Conservation (phyloP, 2,329 filamentous ascomycete genomes). For the Neonectria faginata region DNA sequence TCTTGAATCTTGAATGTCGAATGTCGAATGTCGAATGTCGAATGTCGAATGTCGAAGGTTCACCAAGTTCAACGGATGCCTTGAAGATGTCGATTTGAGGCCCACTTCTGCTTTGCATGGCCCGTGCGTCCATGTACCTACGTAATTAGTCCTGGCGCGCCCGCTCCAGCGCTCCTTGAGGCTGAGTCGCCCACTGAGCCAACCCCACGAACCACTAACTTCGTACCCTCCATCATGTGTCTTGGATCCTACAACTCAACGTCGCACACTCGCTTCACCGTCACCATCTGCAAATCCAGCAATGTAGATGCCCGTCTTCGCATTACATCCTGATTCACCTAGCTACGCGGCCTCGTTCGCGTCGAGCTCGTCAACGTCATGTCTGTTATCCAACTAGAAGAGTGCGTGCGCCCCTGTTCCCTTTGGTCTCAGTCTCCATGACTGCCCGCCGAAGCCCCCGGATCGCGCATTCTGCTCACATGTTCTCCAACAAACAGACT, state of each 20-base stretch:
- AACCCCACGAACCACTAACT: conserved; percentile 27
- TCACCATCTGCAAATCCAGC: conserved; percentile 20
- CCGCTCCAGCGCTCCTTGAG: conserved; percentile 23
- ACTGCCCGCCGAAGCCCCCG: neutral
- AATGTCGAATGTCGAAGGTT: conserved; percentile 20
- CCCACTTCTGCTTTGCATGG: conserved; percentile 34
- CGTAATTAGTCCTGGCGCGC: conserved; percentile 25
- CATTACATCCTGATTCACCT: conserved; percentile 1
- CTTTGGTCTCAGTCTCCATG: neutral
- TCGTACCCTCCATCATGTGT: conserved; percentile 14
- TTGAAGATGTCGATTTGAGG: neutral
- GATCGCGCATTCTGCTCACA: conserved; percentile 35
- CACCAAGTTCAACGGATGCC: neutral
- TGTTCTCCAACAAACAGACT: conserved; percentile 63
- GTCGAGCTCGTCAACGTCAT: conserved; percentile 39
- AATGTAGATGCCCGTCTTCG: conserved; percentile 32
- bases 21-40: conserved; percentile 6
- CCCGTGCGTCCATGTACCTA: conserved; percentile 36
- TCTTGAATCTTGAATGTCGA: conserved; percentile 14
- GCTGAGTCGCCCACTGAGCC: conserved; percentile 30
- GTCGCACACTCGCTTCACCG: neutral
- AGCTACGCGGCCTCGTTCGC: conserved; percentile 17
- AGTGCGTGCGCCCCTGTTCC: conserved; percentile 44
- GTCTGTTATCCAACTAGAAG: conserved; percentile 55
- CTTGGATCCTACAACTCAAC: conserved; percentile 17